These are phyloP conservation scores for Ophiostoma ulmi DNA, from an alignment of 2,329 filamentous ascomycete genomes.

Conservation along the genomic window DNA sequence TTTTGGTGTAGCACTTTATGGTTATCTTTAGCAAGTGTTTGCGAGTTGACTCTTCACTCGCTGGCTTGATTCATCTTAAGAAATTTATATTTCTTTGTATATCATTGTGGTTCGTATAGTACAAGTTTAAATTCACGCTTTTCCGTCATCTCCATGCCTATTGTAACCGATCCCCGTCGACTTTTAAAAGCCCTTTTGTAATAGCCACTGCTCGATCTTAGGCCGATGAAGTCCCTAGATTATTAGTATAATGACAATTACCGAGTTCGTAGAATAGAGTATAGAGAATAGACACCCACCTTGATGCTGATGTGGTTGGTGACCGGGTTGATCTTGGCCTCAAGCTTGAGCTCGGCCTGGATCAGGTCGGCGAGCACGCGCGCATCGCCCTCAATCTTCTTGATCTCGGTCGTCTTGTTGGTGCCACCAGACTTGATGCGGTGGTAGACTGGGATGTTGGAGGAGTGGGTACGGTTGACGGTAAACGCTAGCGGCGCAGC, in stretches of 20 bases:
- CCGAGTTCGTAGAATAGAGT: not conserved
- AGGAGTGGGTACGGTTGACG: slow-evolving; percentile 64
- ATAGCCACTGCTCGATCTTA: slow-evolving; percentile 14
- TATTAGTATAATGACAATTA: not conserved
- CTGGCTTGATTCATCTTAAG: not conserved
- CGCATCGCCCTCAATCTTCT: slow-evolving; percentile 72
- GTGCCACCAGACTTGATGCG: slow-evolving; percentile 70
- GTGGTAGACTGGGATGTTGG: slow-evolving; percentile 72
- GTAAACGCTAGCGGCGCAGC: slow-evolving; percentile 48
- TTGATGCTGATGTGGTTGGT: slow-evolving; percentile 73
- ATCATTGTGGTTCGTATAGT: slow-evolving; percentile 11
- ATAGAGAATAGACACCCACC: slow-evolving; percentile 40
- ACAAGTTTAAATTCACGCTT: slow-evolving; percentile 15
- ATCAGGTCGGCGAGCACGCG: slow-evolving; percentile 60
- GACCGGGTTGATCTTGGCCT: slow-evolving; percentile 50
- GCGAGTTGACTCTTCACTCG: too few relatives aligned
- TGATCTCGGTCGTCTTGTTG: slow-evolving; percentile 65
- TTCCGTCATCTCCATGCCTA: not conserved
- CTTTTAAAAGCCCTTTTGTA: slow-evolving; percentile 9
- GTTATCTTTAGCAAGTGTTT: not conserved
- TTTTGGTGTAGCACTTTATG: not conserved
- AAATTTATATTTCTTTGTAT: not conserved
- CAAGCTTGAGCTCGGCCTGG: slow-evolving; percentile 51
- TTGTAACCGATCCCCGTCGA: not conserved
- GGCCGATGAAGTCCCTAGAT: slow-evolving; percentile 14